Base-by-base conservation (phyloP, 2,329 filamentous ascomycete genomes). In the Fusarium equiseti region DNA sequence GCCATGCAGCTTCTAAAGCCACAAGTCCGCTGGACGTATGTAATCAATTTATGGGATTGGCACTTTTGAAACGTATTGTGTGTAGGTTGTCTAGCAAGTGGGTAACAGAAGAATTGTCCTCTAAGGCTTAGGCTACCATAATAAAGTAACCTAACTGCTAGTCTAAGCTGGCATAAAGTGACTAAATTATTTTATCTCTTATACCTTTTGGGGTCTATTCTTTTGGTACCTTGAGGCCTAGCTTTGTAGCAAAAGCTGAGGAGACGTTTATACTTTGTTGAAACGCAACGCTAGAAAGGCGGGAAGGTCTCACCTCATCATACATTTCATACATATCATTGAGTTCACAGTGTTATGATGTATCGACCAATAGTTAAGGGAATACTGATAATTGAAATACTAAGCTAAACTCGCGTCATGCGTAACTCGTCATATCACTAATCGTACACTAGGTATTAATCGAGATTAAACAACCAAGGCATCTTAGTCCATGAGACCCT, bases 401-500 rank as follows among this genome's bases (percentile, higher is more conserved):
- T 44, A 42, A 35, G 31, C 26, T 64, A 32, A 38, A 20, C 15
- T 56, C 32, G 44, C 46, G 16, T 32, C 29, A 53, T 70, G 8
- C 32, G 24, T 26, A n/a, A 20, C 32, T 42, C 22, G 6, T 51
- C 58, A 43, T 56, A 16, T 40, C 50, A 67, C 68, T 60, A 64
- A 35, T 59, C 16, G n/a, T 66, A 72, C 60, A 71, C 22, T 26
- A 31, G 8, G n/a, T 26, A 53, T 50, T 26, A 20, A 32, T 31
- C 26, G 5, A 35, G 22, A 38, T 50, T 44, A 29, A 2, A 35
- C 2, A 46, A 5, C 42, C 12, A 22, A 8, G 3, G 11, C 5
- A 5, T 2, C 3, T 51, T 68, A 72, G 8, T 71, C 61, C 54
- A 74, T 48, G 0, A 74, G 38, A 1, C 72, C 72, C 59, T 74